These are phyloP conservation scores for Pneumocystis carinii DNA, from an alignment of 1,139 yeast genomes.

Conservation along the genomic window DNA sequence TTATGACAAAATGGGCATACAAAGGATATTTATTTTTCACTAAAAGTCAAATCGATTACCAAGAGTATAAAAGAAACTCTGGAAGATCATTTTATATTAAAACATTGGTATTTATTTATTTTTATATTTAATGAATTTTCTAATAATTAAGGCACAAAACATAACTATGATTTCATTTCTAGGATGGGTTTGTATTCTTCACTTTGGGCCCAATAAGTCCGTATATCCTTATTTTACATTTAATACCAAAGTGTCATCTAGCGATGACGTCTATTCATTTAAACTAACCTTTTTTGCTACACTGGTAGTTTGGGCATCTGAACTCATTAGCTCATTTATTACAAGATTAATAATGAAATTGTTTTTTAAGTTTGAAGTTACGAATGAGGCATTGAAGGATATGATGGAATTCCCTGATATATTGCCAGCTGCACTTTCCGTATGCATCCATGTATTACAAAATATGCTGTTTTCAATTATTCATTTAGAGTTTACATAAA, in stretches of 20 bases:
- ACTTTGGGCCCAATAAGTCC: constrained; percentile 11
- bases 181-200: constrained; percentile 13
- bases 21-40: constrained; percentile 2
- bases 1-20: constrained; percentile 9
- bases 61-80: constrained; percentile 8
- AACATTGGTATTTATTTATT: constrained; percentile 5
- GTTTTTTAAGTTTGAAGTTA: constrained; percentile 3
- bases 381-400: constrained; percentile 5
- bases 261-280: constrained; percentile 1
- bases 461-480: constrained; percentile 6
- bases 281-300: constrained; percentile 6
- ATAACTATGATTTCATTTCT: constrained; percentile 13
- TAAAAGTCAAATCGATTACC: constrained; percentile 1
- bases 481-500: background rate
- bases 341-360: constrained; percentile 4
- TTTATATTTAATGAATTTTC: background rate
- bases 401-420: constrained; percentile 6
- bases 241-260: background rate
- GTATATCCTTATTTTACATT: background rate
- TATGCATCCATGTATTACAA: constrained; percentile 6
- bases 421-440: constrained; percentile 5
- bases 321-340: constrained; percentile 2
- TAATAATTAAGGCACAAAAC: constrained; percentile 6
- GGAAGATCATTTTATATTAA: constrained; percentile 12
- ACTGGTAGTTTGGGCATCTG: constrained; percentile 5